Base-by-base conservation (phyloP, 495 filamentous ascomycete genomes). In the Neurospora africana region DNA sequence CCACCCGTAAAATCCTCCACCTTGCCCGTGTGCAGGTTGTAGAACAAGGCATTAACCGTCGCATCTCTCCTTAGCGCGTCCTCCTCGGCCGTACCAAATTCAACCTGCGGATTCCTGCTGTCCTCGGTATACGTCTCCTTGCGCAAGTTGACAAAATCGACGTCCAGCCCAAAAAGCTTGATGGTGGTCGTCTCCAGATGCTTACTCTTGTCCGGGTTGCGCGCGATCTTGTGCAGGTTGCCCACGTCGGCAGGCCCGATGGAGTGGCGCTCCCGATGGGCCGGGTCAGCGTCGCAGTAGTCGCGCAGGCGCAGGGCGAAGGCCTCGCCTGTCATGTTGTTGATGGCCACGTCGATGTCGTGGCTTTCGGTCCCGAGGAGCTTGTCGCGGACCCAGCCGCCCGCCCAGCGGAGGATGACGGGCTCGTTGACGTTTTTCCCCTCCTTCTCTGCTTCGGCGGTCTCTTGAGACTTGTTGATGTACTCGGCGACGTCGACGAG, bases 351-450 rank as follows among this genome's bases (percentile, higher is more conserved):
- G 78, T 99, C 95, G 74, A 99, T 97, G 75, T 99, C 95, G 78
- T 96, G 87, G 78, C 93, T 95, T 38, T 82, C 83, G 35, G 90
- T 82, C 10, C 91, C 92, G 2, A 99, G 86, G 10, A 99, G 86
- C 84, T 97, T 98, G 84, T 99, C 95, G 44, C 95, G 90, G 36
- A 99, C 96, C 95, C 95, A 99, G n/a, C 95, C 95, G 47, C 95
- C 95, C 15, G 96, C 94, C 82, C 95, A 98, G 15, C 95, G 91
- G 21, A 99, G 84, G 5, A 89, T 83, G 1, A 89, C 77, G n/a
- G 86, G 84, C 68, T 86, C 85, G 38, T 83, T 35, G 36, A 53
- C 38, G n/a, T 33, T 39, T 23, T 76, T 69, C 5, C 53, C 53
- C 27, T 65, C 53, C 27, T 65, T 65, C 27, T 65, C 53, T 65